Base-by-base conservation (phyloP, 1,284 basidiomycete species). In the Gymnopus androsaceus region DNA sequence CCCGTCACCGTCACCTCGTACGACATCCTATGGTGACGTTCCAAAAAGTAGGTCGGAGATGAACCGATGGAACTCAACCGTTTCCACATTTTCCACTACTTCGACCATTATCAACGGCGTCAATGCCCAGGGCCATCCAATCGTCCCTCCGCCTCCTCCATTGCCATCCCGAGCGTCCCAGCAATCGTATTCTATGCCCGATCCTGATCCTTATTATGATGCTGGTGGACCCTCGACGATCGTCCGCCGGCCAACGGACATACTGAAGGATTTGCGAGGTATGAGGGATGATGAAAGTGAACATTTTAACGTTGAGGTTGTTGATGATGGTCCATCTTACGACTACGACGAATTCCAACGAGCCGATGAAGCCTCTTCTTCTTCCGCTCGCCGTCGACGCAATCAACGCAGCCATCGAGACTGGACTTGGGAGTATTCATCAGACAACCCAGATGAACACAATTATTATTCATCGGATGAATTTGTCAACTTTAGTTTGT, bases 401-500 rank as follows among this genome's bases (percentile, higher is more conserved):
- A 48, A 34, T 17, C 46, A 21, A 31, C 33, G 21, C 19, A 40
- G 23, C 23, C 38, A 12, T 28, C 25, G 25, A 25, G 33, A 48
- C 33, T 48, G 46, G 46, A 37, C 31, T 4, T 50, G 79, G 25
- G 81, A 78, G 46, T 77, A 78, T 27, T 55, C 46, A 31, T 38
- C 28, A 55, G 85, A 86, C 44, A 84, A 88, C 37, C 83, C 84
- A 23, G 84, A 88, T n/a, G 93, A 95, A 28, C n/a, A 7, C 31
- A 14, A 14, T 33, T 6, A 7, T 33, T 71, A 85, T 45, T 87
- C 89, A 52, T 85, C 89, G 21, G 88, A 91, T 55, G 87, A 88
- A 7, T 95, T 91, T 69, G 87, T 96, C 67, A 94, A 97, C 69
- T 88, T 93, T 40, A 84, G 91, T 2, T 74, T 97, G 30, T 78